Evolutionary conservation across 768 basidiomycete species (phyloP).

Genomic region (Rhodotorula taiwanensis): DNA sequence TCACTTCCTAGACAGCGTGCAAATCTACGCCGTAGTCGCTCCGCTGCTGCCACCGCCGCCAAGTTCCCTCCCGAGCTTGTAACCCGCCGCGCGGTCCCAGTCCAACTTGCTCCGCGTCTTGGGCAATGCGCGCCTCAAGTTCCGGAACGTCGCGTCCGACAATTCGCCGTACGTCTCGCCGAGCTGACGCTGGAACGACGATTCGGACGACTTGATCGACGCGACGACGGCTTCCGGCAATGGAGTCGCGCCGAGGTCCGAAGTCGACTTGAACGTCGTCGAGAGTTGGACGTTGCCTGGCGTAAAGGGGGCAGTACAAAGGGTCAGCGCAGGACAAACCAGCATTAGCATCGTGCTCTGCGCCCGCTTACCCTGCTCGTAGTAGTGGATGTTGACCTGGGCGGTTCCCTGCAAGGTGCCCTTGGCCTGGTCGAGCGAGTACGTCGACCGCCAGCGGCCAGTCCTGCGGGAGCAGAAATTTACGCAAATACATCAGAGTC

Average conservation of each 20-base stretch:
- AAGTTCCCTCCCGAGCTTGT: conserved; percentile 14
- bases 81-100: conserved; percentile 72
- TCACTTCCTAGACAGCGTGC: no score
- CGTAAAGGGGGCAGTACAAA: neutral
- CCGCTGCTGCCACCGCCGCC: neutral
- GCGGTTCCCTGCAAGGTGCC: conserved; percentile 56
- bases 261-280: conserved; percentile 59
- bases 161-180: conserved; percentile 79
- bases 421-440: conserved; percentile 61
- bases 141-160: conserved; percentile 89
- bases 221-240: conserved; percentile 69
- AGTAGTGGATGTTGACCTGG: conserved; percentile 86
- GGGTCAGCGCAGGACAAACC: no score
- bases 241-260: conserved; percentile 50
- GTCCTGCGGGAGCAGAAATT: conserved; percentile 54
- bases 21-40: no score
- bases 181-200: conserved; percentile 70
- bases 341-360: conserved; percentile 58
- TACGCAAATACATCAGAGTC: neutral
- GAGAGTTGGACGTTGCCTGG: conserved; percentile 74
- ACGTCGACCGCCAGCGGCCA: conserved; percentile 88
- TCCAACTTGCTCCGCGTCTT: conserved; percentile 89
- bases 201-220: conserved; percentile 65
- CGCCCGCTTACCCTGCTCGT: conserved; percentile 65
- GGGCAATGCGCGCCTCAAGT: conserved; percentile 79